phyloP scores from a whole-genome alignment of 352 stramenopile species.

The Blastocystis sp. region DNA sequence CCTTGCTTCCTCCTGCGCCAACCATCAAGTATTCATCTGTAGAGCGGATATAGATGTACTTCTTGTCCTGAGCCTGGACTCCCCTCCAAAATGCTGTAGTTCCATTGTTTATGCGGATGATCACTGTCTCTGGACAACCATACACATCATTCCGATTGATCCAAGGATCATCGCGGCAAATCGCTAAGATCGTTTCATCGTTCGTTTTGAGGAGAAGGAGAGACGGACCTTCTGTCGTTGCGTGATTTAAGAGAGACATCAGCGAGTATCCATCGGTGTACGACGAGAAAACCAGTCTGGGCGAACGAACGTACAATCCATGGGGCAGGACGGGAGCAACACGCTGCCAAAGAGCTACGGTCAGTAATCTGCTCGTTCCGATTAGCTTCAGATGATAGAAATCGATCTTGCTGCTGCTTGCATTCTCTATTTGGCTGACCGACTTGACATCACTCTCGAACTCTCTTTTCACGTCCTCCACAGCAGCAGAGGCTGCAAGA shows the following conservation, averaged over 20 bases:
- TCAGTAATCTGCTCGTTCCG: not conserved
- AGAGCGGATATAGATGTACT: conserved; percentile 19
- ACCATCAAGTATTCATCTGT: not conserved
- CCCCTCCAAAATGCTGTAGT: not conserved
- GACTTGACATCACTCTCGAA: too few relatives aligned
- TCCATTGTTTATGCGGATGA: not conserved
- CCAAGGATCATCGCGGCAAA: conserved; percentile 1
- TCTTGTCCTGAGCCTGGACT: not conserved
- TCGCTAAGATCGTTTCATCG: not conserved
- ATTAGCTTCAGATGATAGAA: not conserved
- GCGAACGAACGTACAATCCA: not conserved
- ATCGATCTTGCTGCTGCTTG: not conserved
- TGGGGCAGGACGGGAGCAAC: not conserved
- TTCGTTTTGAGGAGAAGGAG: not conserved
- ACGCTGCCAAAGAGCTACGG: not conserved
- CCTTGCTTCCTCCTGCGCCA: not conserved
- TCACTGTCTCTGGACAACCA: not conserved
- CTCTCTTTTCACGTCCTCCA: not conserved
- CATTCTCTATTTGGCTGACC: too few relatives aligned
- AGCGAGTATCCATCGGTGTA: not conserved
- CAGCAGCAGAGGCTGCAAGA: not conserved
- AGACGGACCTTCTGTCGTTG: not conserved
- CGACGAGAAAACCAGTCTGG: not conserved
- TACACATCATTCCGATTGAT: not conserved
- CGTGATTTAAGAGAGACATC: not conserved